Conservation (phyloP, 805 yeast genomes). For the Limtongia smithiae region DNA sequence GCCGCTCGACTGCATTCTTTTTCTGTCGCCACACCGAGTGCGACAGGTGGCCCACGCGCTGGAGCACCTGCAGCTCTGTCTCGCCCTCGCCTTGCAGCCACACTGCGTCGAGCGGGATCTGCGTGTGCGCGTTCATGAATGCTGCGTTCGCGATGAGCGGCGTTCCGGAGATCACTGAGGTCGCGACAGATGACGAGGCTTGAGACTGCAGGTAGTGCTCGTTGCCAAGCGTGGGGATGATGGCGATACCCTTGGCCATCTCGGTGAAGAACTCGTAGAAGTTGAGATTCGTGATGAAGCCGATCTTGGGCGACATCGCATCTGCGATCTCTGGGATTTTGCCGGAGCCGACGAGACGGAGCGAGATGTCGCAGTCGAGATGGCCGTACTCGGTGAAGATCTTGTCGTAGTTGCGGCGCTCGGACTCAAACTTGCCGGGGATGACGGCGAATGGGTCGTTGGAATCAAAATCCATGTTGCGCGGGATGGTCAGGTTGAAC, state of each 20-base stretch:
- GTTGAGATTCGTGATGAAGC: constrained; percentile 3
- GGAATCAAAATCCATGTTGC: constrained; percentile 1
- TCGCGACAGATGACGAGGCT: constrained; percentile 17
- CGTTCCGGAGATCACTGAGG: constrained; percentile 19
- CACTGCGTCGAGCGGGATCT: constrained; percentile 6
- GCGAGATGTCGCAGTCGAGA: constrained; percentile 3
- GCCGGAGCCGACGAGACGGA: constrained; percentile 15
- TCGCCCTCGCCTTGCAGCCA: constrained; percentile 19
- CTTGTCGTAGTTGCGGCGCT: constrained; percentile 14
- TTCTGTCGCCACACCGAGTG: constrained; percentile 17
- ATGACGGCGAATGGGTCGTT: constrained; percentile 10
- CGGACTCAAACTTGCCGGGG: constrained; percentile 15
- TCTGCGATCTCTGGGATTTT: not conserved
- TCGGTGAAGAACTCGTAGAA: constrained; percentile 5
- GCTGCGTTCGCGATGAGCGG: constrained; percentile 7
- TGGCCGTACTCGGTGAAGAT: constrained; percentile 14
- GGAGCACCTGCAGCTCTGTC: constrained; percentile 10
- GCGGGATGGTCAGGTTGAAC: constrained; percentile 1
- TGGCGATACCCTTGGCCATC: constrained; percentile 9
- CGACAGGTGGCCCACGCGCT: constrained; percentile 3
- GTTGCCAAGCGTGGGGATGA: constrained; percentile 12
- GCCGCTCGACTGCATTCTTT: no score
- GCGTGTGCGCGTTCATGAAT: constrained; percentile 5
- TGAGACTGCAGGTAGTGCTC: constrained; percentile 7
- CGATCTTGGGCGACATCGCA: not conserved